Base-by-base conservation (phyloP, 2,329 filamentous ascomycete genomes). In the Kalmusia sp. region DNA sequence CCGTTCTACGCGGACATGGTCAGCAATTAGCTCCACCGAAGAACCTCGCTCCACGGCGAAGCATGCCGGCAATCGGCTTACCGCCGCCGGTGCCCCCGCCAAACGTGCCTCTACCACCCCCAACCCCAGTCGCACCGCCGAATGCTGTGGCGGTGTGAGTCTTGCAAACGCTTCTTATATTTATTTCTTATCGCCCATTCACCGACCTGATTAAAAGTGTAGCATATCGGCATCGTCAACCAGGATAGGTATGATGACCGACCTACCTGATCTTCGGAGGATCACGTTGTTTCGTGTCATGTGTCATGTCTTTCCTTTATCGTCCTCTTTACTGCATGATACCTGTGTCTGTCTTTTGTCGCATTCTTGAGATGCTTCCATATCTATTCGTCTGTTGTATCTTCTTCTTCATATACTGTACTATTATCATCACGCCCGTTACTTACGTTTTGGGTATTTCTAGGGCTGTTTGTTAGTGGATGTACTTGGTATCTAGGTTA, bases 81-180 rank as follows among this genome's bases (percentile, higher is more conserved):
- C 77, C 77, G 2, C 79, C 79, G 6, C 78, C 78, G 3, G 76
- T 75, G 4, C 78, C 78, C 3, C 78, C 79, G 19, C 79, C 79
- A 49, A 71, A 66, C 11, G 74, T 76, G 60, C 77, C 78, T n/a
- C 59, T 80, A 19, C 78, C 78, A n/a, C 55, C 67, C 9, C 71
- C 71, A 31, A 75, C 75, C 6, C 63, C 63, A 9, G 58, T 45
- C 11, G 25, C 28, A 6, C 22, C 50, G 5, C 38, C 48, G 2
- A 28, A 50, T 33, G 30, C 53, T 15, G 41, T 59, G 22, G 46
- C 44, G 8, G 53, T 59, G 14, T 59, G 33, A 31, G 14, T 3
- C 21, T 12, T 25, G n/a, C n/a, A n/a, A n/a, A 21, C 30, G 7
- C 30, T 17, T 17, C 17, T 30, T 6, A 7, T 45, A 7, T 11